Evolutionary conservation across 2,329 filamentous ascomycete genomes (phyloP).

Genomic region (Metarhizium humberi): DNA sequence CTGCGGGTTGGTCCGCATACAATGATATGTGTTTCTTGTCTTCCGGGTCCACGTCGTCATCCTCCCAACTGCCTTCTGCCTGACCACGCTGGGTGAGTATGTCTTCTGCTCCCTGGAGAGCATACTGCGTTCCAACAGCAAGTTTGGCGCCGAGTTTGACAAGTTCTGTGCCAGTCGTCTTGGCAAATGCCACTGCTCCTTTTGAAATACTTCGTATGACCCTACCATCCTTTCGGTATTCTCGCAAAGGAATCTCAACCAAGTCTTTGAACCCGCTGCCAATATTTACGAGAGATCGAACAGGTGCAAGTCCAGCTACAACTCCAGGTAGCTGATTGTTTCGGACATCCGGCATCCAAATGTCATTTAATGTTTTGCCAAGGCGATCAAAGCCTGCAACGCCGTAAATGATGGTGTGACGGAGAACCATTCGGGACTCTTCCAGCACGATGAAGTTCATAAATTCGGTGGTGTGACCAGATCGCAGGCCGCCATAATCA

Average conservation of each 20-base stretch:
- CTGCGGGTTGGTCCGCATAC: slow-evolving; percentile 89
- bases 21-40: slow-evolving; percentile 74
- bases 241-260: slow-evolving; percentile 78
- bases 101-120: slow-evolving; percentile 79
- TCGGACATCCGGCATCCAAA: slow-evolving; percentile 93
- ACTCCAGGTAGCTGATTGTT: slow-evolving; percentile 82
- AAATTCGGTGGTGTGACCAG: slow-evolving; percentile 91
- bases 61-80: slow-evolving; percentile 40
- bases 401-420: slow-evolving; percentile 88
- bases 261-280: slow-evolving; percentile 80
- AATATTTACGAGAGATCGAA: slow-evolving; percentile 87
- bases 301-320: slow-evolving; percentile 77
- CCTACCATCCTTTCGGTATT: slow-evolving; percentile 90
- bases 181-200: slow-evolving; percentile 81
- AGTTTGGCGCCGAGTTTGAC: slow-evolving; percentile 90
- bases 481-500: slow-evolving; percentile 85
- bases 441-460: slow-evolving; percentile 98
- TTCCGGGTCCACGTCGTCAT: slow-evolving; percentile 55
- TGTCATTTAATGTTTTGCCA: slow-evolving; percentile 82
- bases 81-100: slow-evolving; percentile 47
- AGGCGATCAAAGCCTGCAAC: slow-evolving; percentile 84
- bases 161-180: slow-evolving; percentile 88
- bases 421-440: slow-evolving; percentile 73
- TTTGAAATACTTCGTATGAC: slow-evolving; percentile 88
- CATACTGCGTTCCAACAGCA: slow-evolving; percentile 89